Percentiles rank a stretch among this genome's conserved stretches.
Evolutionary conservation across 352 stramenopile species (phyloP).

Genomic region (Plasmopara viticola): DNA sequence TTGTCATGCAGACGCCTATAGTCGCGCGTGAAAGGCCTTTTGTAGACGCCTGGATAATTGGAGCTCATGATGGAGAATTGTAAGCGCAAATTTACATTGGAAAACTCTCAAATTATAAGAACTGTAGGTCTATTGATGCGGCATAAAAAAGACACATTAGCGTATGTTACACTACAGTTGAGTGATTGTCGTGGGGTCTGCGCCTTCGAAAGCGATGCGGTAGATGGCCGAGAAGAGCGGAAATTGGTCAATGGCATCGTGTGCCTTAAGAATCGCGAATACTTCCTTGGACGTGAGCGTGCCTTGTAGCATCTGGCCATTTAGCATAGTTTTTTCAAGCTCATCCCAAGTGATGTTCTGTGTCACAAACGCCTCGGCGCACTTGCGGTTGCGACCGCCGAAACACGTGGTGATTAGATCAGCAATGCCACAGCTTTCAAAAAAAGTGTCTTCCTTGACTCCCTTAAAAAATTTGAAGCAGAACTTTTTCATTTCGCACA

Average conservation of each 20-base stretch:
- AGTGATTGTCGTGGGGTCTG: slow-evolving; percentile 76
- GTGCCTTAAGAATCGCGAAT: slow-evolving; percentile 85
- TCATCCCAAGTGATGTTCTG: slow-evolving; percentile 77
- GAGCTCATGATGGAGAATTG: slow-evolving; percentile 12
- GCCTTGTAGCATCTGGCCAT: slow-evolving; percentile 97
- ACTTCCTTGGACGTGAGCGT: slow-evolving; percentile 92
- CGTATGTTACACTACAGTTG: slow-evolving; percentile 25
- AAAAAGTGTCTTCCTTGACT: slow-evolving; percentile 92
- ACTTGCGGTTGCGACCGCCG: slow-evolving; percentile 95
- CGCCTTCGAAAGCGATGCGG: slow-evolving; percentile 89
- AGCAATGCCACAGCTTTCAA: slow-evolving; percentile 94
- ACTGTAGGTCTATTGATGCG: not conserved
- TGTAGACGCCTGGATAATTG: slow-evolving; percentile 40
- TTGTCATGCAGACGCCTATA: slow-evolving; percentile 38
- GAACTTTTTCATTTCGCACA: slow-evolving; percentile 94
- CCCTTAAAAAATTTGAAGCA: slow-evolving; percentile 92
- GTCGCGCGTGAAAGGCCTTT: slow-evolving; percentile 45
- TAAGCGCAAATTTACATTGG: not conserved
- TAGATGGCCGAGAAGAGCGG: slow-evolving; percentile 90
- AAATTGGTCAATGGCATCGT: slow-evolving; percentile 82
- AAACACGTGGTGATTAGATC: slow-evolving; percentile 99
- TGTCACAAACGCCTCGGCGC: slow-evolving; percentile 91
- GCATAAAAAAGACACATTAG: too few relatives aligned
- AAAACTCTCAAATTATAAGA: not conserved
- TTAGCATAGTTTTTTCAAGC: slow-evolving; percentile 93